Evolutionary conservation across 768 basidiomycete species (phyloP).

Genomic region (Pisolithus tinctorius): DNA sequence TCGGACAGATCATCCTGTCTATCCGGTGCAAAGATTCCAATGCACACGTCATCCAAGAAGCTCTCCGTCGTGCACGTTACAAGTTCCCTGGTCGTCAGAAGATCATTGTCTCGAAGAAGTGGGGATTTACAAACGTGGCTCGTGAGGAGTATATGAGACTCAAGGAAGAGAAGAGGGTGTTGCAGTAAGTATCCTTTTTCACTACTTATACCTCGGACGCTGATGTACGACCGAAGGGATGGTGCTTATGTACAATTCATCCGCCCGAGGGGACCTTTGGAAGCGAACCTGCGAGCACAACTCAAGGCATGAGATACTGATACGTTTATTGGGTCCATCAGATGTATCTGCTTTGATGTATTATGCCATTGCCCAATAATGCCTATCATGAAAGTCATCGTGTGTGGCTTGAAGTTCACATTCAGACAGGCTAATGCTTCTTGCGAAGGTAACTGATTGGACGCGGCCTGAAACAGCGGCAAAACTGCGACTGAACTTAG

Average conservation of each 20-base stretch:
- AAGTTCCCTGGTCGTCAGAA: constrained; percentile 99
- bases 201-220: neutral
- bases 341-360: constrained; percentile 17
- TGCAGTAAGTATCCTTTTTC: constrained; percentile 55
- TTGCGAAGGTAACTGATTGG: too few species aligned
- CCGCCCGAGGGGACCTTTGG: constrained; percentile 78
- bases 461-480: too few species aligned
- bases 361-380: neutral
- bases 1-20: constrained; percentile 89
- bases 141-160: constrained; percentile 83
- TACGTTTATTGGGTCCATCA: constrained; percentile 1
- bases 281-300: constrained; percentile 80
- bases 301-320: constrained; percentile 52
- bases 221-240: constrained; percentile 47
- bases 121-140: constrained; percentile 96
- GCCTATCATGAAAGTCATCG: too few species aligned
- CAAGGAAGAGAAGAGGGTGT: constrained; percentile 84
- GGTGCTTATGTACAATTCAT: constrained; percentile 96
- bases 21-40: constrained; percentile 90
- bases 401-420: too few species aligned
- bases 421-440: too few species aligned
- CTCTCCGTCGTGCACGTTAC: constrained; percentile 95
- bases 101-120: constrained; percentile 95
- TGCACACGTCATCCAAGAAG: constrained; percentile 87
- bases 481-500: too few species aligned